These are phyloP conservation scores for Rubia peregrina DNA, from an alignment of 305 asterid species.

Conservation along the genomic window DNA sequence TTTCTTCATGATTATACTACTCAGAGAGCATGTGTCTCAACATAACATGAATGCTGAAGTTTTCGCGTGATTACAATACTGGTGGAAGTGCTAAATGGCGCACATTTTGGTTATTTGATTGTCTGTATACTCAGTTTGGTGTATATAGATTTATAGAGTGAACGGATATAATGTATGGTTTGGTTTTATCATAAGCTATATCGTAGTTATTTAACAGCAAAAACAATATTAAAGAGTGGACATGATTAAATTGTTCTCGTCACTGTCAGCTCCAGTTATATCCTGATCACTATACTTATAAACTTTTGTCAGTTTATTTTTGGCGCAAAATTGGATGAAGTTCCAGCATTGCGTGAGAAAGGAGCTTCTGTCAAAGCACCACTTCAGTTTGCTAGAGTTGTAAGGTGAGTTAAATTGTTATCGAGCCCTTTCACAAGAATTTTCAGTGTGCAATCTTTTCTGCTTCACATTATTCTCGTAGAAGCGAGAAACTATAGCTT, in stretches of 20 bases:
- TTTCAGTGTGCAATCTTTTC: not conserved
- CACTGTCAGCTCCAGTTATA: not conserved
- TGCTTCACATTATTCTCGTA: not conserved
- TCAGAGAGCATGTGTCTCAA: too few species aligned
- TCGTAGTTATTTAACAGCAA: too few species aligned
- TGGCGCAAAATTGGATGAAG: conserved; percentile 39
- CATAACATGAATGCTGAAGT: too few species aligned
- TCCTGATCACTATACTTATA: not conserved
- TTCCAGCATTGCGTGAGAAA: conserved; percentile 32
- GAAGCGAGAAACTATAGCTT: not conserved
- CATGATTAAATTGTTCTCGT: not conserved
- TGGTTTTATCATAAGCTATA: too few species aligned
- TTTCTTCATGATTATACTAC: not conserved
- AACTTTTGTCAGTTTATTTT: conserved; percentile 26
- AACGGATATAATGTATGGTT: too few species aligned
- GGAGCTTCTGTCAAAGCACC: conserved; percentile 28
- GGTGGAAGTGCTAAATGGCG: too few species aligned
- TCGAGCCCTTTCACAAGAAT: not conserved
- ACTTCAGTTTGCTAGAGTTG: conserved; percentile 44
- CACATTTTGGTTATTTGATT: too few species aligned
- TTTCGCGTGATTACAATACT: too few species aligned
- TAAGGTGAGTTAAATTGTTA: conserved; percentile 28
- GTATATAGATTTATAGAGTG: too few species aligned
- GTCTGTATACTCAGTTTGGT: too few species aligned
- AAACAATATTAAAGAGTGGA: too few species aligned